Evolutionary conservation across 2,329 filamentous ascomycete genomes (phyloP).

Genomic region (Gnomoniopsis sp.): DNA sequence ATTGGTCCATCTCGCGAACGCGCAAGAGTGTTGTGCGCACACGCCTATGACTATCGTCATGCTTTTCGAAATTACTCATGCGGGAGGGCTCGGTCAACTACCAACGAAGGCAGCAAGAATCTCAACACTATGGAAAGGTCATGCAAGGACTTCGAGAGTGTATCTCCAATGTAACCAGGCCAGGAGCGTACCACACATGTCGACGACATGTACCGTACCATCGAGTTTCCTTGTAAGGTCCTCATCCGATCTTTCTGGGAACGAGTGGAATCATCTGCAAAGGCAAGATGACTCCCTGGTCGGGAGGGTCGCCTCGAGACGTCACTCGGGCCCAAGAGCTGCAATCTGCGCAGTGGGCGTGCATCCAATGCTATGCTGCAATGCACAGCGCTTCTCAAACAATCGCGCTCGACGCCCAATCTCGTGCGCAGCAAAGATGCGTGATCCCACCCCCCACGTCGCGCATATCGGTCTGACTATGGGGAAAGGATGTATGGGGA

Average conservation of each 20-base stretch:
- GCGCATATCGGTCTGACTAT: neutral
- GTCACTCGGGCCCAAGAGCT: constrained; percentile 5
- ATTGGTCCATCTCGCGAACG: neutral
- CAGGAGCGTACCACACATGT: neutral
- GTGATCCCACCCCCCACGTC: neutral
- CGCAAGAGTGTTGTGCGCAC: neutral
- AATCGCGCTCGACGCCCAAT: neutral
- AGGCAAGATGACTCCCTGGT: neutral
- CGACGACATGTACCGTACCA: constrained; percentile 1
- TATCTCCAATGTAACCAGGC: neutral
- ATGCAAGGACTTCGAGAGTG: neutral
- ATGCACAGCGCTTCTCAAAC: constrained; percentile 11
- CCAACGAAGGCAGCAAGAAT: neutral
- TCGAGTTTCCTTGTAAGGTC: neutral
- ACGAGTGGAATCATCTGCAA: neutral
- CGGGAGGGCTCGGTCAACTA: neutral
- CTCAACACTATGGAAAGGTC: neutral
- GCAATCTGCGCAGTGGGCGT: constrained; percentile 13
- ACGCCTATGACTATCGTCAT: no score
- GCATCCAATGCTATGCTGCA: constrained; percentile 17
- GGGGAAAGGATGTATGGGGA: neutral
- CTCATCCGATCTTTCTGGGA: neutral
- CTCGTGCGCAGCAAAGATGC: neutral
- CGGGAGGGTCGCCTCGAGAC: neutral
- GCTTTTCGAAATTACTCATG: no score